phyloP scores from a whole-genome alignment of 371 early-diverging fungal species.

The Mortierella sp. region DNA sequence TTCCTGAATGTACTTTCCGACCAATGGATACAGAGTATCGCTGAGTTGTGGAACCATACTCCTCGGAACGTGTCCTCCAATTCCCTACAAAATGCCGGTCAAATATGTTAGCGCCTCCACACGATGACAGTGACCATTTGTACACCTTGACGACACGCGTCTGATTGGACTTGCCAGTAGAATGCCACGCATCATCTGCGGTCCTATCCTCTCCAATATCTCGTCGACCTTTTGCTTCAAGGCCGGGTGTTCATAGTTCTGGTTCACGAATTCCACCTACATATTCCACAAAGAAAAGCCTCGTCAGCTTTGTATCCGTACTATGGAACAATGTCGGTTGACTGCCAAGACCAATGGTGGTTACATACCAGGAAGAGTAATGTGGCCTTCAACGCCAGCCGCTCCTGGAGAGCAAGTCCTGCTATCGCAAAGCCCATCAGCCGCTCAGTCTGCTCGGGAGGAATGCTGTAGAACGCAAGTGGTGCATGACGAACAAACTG shows the following conservation, averaged over 20 bases:
- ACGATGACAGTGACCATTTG: no score
- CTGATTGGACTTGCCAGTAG: constrained; percentile 56
- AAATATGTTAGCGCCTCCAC: no score
- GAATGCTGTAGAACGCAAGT: constrained; percentile 64
- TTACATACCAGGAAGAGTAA: constrained; percentile 65
- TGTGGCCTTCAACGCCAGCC: constrained; percentile 69
- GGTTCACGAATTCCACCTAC: constrained; percentile 65
- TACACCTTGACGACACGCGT: no score
- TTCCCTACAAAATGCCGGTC: constrained; percentile 60
- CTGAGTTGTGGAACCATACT: constrained; percentile 72
- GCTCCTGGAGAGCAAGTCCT: constrained; percentile 68
- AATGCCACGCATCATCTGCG: constrained; percentile 65
- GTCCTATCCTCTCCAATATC: constrained; percentile 61
- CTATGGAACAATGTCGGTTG: background rate
- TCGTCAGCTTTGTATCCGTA: background rate
- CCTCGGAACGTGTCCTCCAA: constrained; percentile 79
- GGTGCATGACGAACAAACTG: constrained; percentile 68
- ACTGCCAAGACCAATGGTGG: background rate
- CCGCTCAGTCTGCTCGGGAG: constrained; percentile 58
- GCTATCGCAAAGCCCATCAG: constrained; percentile 65
- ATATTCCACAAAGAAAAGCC: background rate
- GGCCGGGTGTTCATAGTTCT: constrained; percentile 57
- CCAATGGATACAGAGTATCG: constrained; percentile 72
- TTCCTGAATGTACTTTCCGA: constrained; percentile 61
- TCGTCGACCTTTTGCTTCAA: constrained; percentile 57